A percentile compares a stretch with the other conserved stretches of the same genome.
These are phyloP conservation scores for Agaricus sinodeliciosus DNA, from an alignment of 768 basidiomycete genomes.

Conservation along the genomic window DNA sequence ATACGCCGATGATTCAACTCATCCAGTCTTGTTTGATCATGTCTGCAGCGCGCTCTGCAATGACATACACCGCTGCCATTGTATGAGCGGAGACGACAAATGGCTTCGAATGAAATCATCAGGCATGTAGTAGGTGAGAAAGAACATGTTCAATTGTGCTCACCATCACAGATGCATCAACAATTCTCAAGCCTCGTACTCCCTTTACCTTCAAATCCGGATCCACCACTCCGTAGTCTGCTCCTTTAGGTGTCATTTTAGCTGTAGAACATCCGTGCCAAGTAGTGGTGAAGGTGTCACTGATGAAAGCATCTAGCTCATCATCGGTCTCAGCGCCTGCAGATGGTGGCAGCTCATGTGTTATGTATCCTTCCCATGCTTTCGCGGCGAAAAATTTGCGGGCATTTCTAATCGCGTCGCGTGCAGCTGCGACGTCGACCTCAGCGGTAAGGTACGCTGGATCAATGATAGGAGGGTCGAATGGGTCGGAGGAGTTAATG, in stretches of 20 bases:
- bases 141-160: too few relatives aligned
- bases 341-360: not conserved
- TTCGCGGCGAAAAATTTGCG: not conserved
- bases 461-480: constrained; percentile 10
- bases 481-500: constrained; percentile 12
- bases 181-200: too few relatives aligned
- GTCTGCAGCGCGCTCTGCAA: not conserved
- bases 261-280: constrained; percentile 6
- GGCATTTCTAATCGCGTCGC: constrained; percentile 2
- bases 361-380: constrained; percentile 3
- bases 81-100: too few relatives aligned
- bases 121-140: too few relatives aligned
- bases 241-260: constrained; percentile 8
- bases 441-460: not conserved
- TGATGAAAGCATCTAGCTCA: constrained; percentile 6
- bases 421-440: constrained; percentile 17
- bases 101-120: too few relatives aligned
- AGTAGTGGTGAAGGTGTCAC: not conserved
- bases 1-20: too few relatives aligned
- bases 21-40: not conserved
- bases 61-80: too few relatives aligned
- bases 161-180: too few relatives aligned
- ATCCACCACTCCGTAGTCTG: too few relatives aligned
- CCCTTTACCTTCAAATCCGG: too few relatives aligned
- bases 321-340: not conserved